phyloP scores from a whole-genome alignment of 306 rosid species.

The Rosa chinensis region DNA sequence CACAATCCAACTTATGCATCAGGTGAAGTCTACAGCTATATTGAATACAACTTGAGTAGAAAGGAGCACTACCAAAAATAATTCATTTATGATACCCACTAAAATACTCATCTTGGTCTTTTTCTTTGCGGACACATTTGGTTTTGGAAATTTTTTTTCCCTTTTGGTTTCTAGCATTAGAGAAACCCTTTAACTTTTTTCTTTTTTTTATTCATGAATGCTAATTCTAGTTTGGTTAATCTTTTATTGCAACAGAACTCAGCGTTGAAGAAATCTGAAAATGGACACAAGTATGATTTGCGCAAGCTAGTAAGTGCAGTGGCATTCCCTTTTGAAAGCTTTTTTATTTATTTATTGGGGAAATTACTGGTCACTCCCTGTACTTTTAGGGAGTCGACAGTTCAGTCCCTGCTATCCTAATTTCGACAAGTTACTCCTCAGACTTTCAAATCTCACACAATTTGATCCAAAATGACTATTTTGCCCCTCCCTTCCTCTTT shows the following conservation, averaged over 20 bases:
- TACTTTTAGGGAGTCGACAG: too few species aligned
- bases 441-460: too few species aligned
- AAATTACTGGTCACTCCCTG: too few species aligned
- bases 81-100: not conserved
- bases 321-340: not conserved
- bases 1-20: conserved; percentile 64
- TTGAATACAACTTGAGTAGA: not conserved
- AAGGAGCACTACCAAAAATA: not conserved
- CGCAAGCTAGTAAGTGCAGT: conserved; percentile 51
- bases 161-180: too few species aligned
- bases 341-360: too few species aligned
- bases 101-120: conserved; percentile 9
- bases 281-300: conserved; percentile 54
- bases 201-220: not conserved
- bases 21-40: conserved; percentile 44
- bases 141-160: too few species aligned
- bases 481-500: too few species aligned
- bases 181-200: not conserved
- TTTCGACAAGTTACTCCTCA: too few species aligned
- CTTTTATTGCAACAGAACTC: conserved; percentile 46
- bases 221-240: not conserved
- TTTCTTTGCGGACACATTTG: not conserved
- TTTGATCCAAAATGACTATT: too few species aligned
- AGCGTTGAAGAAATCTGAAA: conserved; percentile 39
- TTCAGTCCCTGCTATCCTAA: too few species aligned